These are phyloP conservation scores for Lophiostoma macrostomum DNA, from an alignment of 495 filamentous ascomycete species.

Conservation along the genomic window DNA sequence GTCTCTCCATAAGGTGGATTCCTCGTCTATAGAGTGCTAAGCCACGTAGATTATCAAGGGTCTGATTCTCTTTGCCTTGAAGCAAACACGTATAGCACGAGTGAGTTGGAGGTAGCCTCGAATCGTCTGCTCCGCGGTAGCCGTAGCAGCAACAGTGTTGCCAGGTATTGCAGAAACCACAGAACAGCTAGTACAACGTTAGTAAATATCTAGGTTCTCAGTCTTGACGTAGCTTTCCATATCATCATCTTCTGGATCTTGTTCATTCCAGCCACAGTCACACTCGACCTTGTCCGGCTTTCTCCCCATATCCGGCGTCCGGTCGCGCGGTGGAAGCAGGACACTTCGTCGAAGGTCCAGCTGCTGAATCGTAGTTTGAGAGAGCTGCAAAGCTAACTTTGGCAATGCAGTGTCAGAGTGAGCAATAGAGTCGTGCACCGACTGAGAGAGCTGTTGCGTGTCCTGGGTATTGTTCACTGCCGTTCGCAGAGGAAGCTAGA, in stretches of 20 bases:
- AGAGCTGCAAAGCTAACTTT: conserved; percentile 9
- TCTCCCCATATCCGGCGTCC: not conserved
- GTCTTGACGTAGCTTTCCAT: conserved; percentile 41
- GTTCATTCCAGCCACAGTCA: conserved; percentile 43
- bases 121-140: conserved; percentile 35
- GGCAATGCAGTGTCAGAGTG: not conserved
- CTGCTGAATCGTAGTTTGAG: conserved; percentile 19
- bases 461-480: not conserved
- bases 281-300: conserved; percentile 37
- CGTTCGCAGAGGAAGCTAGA: conserved; percentile 2
- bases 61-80: conserved; percentile 36
- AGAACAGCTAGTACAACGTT: conserved; percentile 43
- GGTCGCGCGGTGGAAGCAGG: conserved; percentile 3
- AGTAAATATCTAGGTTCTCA: not conserved
- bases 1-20: conserved; percentile 29
- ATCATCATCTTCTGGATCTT: conserved; percentile 37
- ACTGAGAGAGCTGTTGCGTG: not conserved
- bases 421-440: not conserved
- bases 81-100: conserved; percentile 52
- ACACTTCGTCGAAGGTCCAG: conserved; percentile 27
- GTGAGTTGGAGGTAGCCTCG: conserved; percentile 42
- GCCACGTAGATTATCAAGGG: conserved; percentile 39
- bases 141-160: conserved; percentile 55
- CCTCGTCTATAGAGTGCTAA: conserved; percentile 40
- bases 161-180: conserved; percentile 47